These are phyloP conservation scores for Saccharomycopsis microspora DNA, from an alignment of 805 yeast genomes.

Conservation along the genomic window DNA sequence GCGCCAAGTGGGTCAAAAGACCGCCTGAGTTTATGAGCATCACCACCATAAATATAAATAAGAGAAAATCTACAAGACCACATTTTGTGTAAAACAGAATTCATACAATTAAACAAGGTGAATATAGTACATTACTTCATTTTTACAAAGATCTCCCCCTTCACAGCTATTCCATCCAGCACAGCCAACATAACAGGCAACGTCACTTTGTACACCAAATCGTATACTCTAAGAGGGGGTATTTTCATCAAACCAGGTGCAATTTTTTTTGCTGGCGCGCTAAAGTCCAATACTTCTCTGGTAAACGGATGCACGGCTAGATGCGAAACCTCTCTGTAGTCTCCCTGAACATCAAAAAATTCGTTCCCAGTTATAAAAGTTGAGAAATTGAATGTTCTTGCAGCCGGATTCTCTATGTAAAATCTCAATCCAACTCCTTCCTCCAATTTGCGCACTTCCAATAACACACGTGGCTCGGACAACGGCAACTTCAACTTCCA, in stretches of 20 bases:
- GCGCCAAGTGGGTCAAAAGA: too few species aligned
- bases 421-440: constrained; percentile 27
- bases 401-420: constrained; percentile 65
- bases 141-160: constrained; percentile 17
- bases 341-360: constrained; percentile 27
- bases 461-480: constrained; percentile 58
- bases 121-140: not conserved
- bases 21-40: too few species aligned
- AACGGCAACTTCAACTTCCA: constrained; percentile 50
- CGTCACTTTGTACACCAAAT: constrained; percentile 53
- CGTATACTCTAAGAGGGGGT: constrained; percentile 58
- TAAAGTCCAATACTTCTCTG: constrained; percentile 31
- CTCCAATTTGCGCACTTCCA: constrained; percentile 23
- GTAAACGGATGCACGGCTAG: constrained; percentile 52
- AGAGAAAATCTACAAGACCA: too few species aligned
- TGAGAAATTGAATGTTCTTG: constrained; percentile 53
- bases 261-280: constrained; percentile 13
- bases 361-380: constrained; percentile 30
- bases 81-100: too few species aligned
- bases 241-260: constrained; percentile 24
- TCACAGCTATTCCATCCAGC: constrained; percentile 20
- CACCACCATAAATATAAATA: too few species aligned
- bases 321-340: constrained; percentile 20
- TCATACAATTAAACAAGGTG: too few species aligned
- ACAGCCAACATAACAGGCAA: constrained; percentile 39